A percentile compares a stretch with the other conserved stretches of the same genome.
Conservation (phyloP, 768 basidiomycete species). For the Tylopilus rubrobrunneus region DNA sequence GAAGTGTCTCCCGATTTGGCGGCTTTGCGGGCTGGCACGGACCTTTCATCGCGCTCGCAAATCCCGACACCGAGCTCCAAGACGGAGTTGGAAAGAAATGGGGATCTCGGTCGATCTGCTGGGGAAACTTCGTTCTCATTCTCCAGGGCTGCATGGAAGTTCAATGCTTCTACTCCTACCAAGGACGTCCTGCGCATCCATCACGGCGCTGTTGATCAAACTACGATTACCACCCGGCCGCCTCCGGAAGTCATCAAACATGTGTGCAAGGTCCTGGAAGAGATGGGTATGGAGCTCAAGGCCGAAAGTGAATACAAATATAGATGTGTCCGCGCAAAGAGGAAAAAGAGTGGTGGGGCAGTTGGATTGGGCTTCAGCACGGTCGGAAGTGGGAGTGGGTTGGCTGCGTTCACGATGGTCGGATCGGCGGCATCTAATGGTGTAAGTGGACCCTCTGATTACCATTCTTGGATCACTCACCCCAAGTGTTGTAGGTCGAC, state of each 20-base stretch:
- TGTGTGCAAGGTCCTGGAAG: slow-evolving; percentile 71
- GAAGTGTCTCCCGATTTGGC: slow-evolving; percentile 18
- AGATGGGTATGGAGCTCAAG: slow-evolving; percentile 89
- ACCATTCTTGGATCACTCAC: slow-evolving; percentile 7
- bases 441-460: slow-evolving; percentile 45
- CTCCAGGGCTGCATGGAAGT: slow-evolving; percentile 35
- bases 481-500: slow-evolving; percentile 57
- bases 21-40: slow-evolving; percentile 17
- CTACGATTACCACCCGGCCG: slow-evolving; percentile 76
- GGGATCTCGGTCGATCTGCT: slow-evolving; percentile 21
- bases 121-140: slow-evolving; percentile 35
- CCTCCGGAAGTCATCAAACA: slow-evolving; percentile 89
- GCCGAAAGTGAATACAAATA: slow-evolving; percentile 90
- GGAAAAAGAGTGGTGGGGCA: slow-evolving; percentile 48
- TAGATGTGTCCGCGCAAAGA: slow-evolving; percentile 77
- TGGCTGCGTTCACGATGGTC: slow-evolving; percentile 74
- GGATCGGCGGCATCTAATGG: slow-evolving; percentile 84
- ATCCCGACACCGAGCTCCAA: slow-evolving; percentile 29
- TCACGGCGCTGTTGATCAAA: slow-evolving; percentile 89
- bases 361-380: slow-evolving; percentile 44
- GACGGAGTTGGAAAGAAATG: slow-evolving; percentile 18
- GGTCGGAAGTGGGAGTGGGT: slow-evolving; percentile 37
- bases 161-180: slow-evolving; percentile 28
- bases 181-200: slow-evolving; percentile 72
- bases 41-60: slow-evolving; percentile 28